These are phyloP conservation scores for Candida nanaspora DNA, from an alignment of 805 yeast species.

Conservation along the genomic window DNA sequence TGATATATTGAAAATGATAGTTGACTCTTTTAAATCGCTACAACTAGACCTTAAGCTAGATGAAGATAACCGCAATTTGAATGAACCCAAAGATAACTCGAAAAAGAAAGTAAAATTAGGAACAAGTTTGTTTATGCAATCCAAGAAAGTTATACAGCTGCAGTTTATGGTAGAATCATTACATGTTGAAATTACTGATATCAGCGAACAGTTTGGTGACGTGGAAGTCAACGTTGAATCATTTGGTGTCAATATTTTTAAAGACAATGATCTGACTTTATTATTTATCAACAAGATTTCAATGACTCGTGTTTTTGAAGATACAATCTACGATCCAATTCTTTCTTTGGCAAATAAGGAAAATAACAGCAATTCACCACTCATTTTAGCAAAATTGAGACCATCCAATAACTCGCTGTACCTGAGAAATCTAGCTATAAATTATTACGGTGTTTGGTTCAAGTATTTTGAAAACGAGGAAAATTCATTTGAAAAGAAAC, in stretches of 20 bases:
- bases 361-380: constrained; percentile 28
- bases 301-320: constrained; percentile 3
- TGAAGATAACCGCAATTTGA: no score
- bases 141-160: background rate
- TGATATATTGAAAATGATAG: constrained; percentile 20
- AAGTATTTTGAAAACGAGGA: constrained; percentile 28
- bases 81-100: background rate
- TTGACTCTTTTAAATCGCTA: constrained; percentile 6
- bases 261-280: constrained; percentile 8
- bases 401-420: constrained; percentile 33
- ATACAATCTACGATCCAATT: constrained; percentile 20
- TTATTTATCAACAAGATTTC: constrained; percentile 8
- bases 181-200: constrained; percentile 4
- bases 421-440: constrained; percentile 40
- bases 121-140: background rate
- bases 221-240: constrained; percentile 13
- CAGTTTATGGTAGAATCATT: background rate
- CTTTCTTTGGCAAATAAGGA: constrained; percentile 26
- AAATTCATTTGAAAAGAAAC: constrained; percentile 5
- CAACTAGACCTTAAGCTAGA: no score
- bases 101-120: background rate
- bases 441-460: constrained; percentile 59
- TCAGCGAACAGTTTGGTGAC: constrained; percentile 28
- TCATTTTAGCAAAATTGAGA: constrained; percentile 31
- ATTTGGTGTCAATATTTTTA: constrained; percentile 9